A percentile compares a stretch with the other conserved stretches of the same genome.
phyloP scores from a whole-genome alignment of 495 filamentous ascomycete species.

The Podospora pseudocomata region DNA sequence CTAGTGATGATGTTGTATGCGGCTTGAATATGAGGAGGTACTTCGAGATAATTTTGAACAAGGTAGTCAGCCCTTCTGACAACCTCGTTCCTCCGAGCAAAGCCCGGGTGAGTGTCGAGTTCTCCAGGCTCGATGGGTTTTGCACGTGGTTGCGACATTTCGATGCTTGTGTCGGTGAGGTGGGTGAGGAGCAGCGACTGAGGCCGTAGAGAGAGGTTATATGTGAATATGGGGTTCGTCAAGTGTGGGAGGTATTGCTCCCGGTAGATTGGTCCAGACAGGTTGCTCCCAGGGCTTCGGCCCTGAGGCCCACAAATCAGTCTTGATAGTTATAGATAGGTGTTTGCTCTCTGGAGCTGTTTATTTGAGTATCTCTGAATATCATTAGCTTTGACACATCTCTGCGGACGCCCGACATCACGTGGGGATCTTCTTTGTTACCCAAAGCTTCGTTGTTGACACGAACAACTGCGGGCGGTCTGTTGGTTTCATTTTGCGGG shows the following conservation, averaged over 20 bases:
- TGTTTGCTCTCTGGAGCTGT: no score
- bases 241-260: neutral
- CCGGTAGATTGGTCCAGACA: no score
- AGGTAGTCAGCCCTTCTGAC: slow-evolving; percentile 10
- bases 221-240: neutral
- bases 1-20: neutral
- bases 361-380: no score
- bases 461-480: neutral
- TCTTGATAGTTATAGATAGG: no score
- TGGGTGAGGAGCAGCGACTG: neutral
- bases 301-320: no score
- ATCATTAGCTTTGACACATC: no score
- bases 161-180: neutral
- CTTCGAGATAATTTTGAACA: slow-evolving; percentile 12
- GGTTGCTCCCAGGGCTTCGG: no score
- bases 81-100: neutral
- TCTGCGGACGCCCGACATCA: no score
- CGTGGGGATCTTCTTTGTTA: neutral
- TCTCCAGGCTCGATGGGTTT: slow-evolving; percentile 7
- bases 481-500: neutral
- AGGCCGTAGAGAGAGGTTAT: neutral
- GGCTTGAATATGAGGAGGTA: slow-evolving; percentile 9
- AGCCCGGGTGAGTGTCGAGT: neutral
- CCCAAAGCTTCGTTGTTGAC: neutral
- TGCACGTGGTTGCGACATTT: slow-evolving; percentile 2